phyloP scores from a whole-genome alignment of 2,329 filamentous ascomycete species.

The Phoma herbarum region DNA sequence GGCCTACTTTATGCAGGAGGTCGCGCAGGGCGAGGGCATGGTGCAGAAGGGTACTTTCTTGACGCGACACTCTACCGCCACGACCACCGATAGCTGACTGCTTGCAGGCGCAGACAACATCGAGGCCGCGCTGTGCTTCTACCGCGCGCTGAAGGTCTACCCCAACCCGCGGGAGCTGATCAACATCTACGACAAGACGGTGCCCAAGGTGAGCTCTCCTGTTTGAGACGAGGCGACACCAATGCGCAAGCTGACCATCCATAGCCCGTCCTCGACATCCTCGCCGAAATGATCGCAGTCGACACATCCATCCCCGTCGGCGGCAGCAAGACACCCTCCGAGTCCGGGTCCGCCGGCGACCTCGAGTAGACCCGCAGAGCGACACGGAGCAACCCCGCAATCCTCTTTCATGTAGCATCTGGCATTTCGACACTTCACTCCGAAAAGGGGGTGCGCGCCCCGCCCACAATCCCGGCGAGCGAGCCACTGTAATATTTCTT shows the following conservation, averaged over 20 bases:
- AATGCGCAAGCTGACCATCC: slow-evolving; percentile 24
- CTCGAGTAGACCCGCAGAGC: slow-evolving; percentile 39
- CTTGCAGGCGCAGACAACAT: slow-evolving; percentile 70
- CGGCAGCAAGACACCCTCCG: slow-evolving; percentile 49
- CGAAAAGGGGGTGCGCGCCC: not conserved
- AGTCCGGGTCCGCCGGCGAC: slow-evolving; percentile 45
- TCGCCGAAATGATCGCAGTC: slow-evolving; percentile 97
- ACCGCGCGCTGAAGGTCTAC: slow-evolving; percentile 98
- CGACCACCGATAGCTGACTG: slow-evolving; percentile 30
- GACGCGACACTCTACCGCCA: too few species aligned
- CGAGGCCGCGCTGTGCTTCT: slow-evolving; percentile 93
- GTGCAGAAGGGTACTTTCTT: slow-evolving; percentile 84
- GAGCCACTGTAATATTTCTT: slow-evolving; percentile 47
- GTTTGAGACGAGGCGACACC: too few species aligned
- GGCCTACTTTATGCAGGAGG: slow-evolving; percentile 95
- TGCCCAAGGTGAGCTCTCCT: slow-evolving; percentile 77
- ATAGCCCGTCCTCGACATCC: slow-evolving; percentile 89
- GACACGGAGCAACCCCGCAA: not conserved
- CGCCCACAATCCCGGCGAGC: slow-evolving; percentile 21
- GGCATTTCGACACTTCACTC: slow-evolving; percentile 21
- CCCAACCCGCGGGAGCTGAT: slow-evolving; percentile 92
- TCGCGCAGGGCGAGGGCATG: slow-evolving; percentile 85
- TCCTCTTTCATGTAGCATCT: slow-evolving; percentile 18
- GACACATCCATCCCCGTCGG: slow-evolving; percentile 68
- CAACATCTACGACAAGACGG: slow-evolving; percentile 97